Percentiles rank a stretch among this genome's conserved stretches.
Conservation (phyloP, 2,329 filamentous ascomycete genomes). For the Chaetomiaceae sp. region DNA sequence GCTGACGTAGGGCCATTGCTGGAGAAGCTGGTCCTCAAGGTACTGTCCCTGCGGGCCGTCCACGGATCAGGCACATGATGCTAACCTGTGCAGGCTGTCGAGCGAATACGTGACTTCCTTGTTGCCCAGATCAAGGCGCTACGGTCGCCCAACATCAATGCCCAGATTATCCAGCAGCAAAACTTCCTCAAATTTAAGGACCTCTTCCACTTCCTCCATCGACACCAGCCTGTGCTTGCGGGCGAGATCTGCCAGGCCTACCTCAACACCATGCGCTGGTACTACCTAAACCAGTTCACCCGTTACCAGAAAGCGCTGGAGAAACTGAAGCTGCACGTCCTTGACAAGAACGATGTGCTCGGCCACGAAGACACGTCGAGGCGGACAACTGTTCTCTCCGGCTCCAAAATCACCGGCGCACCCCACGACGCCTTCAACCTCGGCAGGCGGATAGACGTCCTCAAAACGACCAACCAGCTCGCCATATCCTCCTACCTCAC, state of each 20-base stretch:
- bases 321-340: slow-evolving; percentile 74
- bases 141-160: slow-evolving; percentile 92
- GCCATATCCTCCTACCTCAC: slow-evolving; percentile 85
- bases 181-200: slow-evolving; percentile 86
- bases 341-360: slow-evolving; percentile 80
- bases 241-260: slow-evolving; percentile 91
- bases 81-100: slow-evolving; percentile 60
- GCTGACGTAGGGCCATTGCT: slow-evolving; percentile 82
- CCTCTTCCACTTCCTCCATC: slow-evolving; percentile 77
- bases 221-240: slow-evolving; percentile 75
- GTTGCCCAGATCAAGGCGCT: slow-evolving; percentile 93
- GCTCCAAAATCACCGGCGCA: slow-evolving; percentile 47
- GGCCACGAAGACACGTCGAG: slow-evolving; percentile 71
- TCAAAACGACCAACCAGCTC: slow-evolving; percentile 67
- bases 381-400: slow-evolving; percentile 56
- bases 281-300: slow-evolving; percentile 86
- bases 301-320: slow-evolving; percentile 80
- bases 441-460: slow-evolving; percentile 76
- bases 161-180: slow-evolving; percentile 93
- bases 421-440: slow-evolving; percentile 86
- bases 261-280: slow-evolving; percentile 98
- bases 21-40: slow-evolving; percentile 77
- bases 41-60: slow-evolving; percentile 34
- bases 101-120: slow-evolving; percentile 89
- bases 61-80: background rate